Percentiles rank a stretch among this genome's conserved stretches.
These are phyloP conservation scores for Colletotrichum tropicicola DNA, from an alignment of 2,329 filamentous ascomycete genomes.

Conservation along the genomic window DNA sequence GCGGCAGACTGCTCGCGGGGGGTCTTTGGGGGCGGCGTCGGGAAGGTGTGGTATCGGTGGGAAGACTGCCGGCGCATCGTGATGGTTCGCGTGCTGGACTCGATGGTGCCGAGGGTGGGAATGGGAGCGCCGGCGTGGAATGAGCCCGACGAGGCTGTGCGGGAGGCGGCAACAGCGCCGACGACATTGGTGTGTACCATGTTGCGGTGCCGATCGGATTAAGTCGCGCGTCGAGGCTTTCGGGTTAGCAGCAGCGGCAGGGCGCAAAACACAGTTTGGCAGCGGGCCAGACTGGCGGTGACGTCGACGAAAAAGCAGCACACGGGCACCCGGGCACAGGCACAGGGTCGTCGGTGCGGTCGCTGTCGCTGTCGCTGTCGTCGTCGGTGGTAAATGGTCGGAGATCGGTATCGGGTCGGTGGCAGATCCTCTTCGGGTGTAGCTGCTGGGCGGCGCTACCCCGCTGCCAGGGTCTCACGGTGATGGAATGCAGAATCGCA, in stretches of 20 bases:
- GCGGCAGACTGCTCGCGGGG: conserved; percentile 60
- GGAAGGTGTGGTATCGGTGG: conserved; percentile 83
- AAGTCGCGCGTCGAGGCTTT: conserved; percentile 1
- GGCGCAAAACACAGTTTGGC: not conserved
- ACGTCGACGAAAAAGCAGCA: conserved; percentile 8
- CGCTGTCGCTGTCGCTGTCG: not conserved
- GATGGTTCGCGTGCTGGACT: conserved; percentile 29
- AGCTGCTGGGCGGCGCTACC: conserved; percentile 28
- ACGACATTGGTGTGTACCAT: conserved; percentile 21
- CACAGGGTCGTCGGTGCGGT: not conserved
- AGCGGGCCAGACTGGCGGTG: not conserved
- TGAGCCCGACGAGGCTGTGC: conserved; percentile 50
- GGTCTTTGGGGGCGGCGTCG: conserved; percentile 75
- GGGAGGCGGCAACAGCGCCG: conserved; percentile 18
- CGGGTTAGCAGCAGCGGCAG: not conserved
- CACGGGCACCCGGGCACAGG: too few species aligned
- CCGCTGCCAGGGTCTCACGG: conserved; percentile 31
- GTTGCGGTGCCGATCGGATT: not conserved
- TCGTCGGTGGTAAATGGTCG: conserved; percentile 20
- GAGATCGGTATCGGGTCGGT: conserved; percentile 25
- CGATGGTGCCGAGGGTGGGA: conserved; percentile 42
- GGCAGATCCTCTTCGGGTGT: conserved; percentile 25
- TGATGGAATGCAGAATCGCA: conserved; percentile 29
- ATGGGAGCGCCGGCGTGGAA: conserved; percentile 63
- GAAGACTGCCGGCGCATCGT: conserved; percentile 48